These are phyloP conservation scores for Diaporthe australafricana DNA, from an alignment of 2,329 filamentous ascomycete species.

Conservation along the genomic window DNA sequence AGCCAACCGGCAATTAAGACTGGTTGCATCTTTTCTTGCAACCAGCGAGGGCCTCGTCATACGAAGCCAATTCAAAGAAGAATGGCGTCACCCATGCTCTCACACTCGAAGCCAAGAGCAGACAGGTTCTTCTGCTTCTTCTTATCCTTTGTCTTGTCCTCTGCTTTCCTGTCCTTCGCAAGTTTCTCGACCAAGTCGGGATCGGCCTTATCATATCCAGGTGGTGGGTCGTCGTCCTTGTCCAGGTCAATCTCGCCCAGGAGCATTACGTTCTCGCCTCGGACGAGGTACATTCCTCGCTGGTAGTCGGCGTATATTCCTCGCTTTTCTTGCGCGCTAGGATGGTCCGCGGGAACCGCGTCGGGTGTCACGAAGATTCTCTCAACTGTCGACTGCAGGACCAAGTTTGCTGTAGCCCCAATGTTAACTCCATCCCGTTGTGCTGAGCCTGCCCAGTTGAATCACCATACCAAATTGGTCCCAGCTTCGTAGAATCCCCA, in stretches of 20 bases:
- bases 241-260: slow-evolving; percentile 97
- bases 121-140: slow-evolving; percentile 76
- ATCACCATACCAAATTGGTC: slow-evolving; percentile 88
- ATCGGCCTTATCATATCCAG: slow-evolving; percentile 68
- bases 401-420: slow-evolving; percentile 71
- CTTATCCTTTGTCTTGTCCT: slow-evolving; percentile 81
- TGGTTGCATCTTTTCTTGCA: slow-evolving; percentile 27
- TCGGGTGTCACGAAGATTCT: slow-evolving; percentile 78
- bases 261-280: slow-evolving; percentile 96
- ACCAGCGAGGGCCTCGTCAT: slow-evolving; percentile 33
- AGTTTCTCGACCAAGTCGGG: slow-evolving; percentile 71
- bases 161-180: slow-evolving; percentile 76
- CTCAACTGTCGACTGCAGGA: slow-evolving; percentile 93
- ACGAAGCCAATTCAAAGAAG: slow-evolving; percentile 63
- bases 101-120: slow-evolving; percentile 87
- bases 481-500: slow-evolving; percentile 93
- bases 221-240: slow-evolving; percentile 88
- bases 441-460: slow-evolving; percentile 4
- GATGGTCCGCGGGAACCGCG: slow-evolving; percentile 51
- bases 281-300: slow-evolving; percentile 89
- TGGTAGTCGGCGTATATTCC: slow-evolving; percentile 85
- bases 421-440: slow-evolving; percentile 41
- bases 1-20: slow-evolving; percentile 36
- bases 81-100: slow-evolving; percentile 78
- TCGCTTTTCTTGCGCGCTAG: slow-evolving; percentile 48